Evolutionary conservation across 1,284 basidiomycete genomes (phyloP).

Genomic region (Chiua sp.): DNA sequence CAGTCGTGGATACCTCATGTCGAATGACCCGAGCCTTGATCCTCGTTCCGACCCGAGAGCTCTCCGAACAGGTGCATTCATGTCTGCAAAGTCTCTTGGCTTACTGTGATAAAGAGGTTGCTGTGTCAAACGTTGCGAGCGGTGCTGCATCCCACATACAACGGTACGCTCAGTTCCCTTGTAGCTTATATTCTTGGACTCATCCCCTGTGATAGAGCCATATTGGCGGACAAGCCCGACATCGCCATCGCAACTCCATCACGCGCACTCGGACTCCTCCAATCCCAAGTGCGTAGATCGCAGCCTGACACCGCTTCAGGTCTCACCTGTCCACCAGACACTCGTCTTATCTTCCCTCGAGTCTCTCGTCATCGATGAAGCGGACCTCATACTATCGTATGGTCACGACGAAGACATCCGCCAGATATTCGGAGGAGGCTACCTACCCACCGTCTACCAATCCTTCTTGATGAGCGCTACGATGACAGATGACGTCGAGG

Average conservation of each 20-base stretch:
- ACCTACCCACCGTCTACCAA: conserved; percentile 90
- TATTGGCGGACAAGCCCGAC: conserved; percentile 92
- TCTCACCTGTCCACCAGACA: conserved; percentile 46
- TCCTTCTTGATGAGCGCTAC: conserved; percentile 98
- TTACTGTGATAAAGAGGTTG: conserved; percentile 82
- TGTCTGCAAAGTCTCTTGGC: conserved; percentile 71
- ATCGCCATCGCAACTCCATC: conserved; percentile 94
- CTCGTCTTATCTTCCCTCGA: conserved; percentile 71
- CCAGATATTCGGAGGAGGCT: conserved; percentile 78
- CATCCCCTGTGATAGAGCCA: conserved; percentile 49
- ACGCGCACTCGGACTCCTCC: conserved; percentile 78
- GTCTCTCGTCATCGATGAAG: conserved; percentile 96
- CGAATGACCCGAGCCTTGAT: conserved; percentile 82
- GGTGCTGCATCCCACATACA: conserved; percentile 80
- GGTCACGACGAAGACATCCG: conserved; percentile 94
- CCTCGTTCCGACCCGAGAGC: conserved; percentile 93
- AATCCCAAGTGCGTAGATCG: conserved; percentile 64
- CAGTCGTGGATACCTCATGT: conserved; percentile 46
- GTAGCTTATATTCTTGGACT: conserved; percentile 4
- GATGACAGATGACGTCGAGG: conserved; percentile 94
- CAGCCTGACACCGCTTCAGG: not conserved
- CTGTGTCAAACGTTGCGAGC: conserved; percentile 81
- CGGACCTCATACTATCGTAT: conserved; percentile 96
- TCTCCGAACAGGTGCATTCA: conserved; percentile 87
- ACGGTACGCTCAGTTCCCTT: conserved; percentile 49